Evolutionary conservation across 2,329 filamentous ascomycete genomes (phyloP), one percentile per base, ranked within the genome.

Genomic region (Aschersonia sp.): DNA sequence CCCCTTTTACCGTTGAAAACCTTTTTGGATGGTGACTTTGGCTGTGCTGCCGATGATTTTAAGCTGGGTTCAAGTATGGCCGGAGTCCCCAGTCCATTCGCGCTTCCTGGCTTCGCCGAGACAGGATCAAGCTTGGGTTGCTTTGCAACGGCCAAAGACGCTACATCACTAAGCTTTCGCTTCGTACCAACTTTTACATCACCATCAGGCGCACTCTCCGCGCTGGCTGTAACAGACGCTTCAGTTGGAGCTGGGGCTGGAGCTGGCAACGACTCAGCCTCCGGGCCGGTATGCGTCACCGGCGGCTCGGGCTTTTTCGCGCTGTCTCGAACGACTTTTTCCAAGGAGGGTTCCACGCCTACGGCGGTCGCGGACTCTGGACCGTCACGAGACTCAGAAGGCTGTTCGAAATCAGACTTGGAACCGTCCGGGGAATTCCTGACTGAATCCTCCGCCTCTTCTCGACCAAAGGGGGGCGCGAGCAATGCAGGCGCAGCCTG

Each of bases 41-140:
- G 12, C 12, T 33, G 10, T n/a, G 40, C 11, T 9, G 9, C 11
- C n/a, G 10, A 2, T 42, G 40, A 42, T 3, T 22, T 22, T 22
- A 22, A 22, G 22, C 22, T 22, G 4, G 22, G 22, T 22, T 22
- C 22, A 22, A 22, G 3, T 3, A 22, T 4, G 22, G 22, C 22
- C 22, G 22, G 22, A 4, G 2, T 4, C 22, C 22, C 22, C 22
- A 22, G 22, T 22, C 22, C 22, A 22, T 22, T 22, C 22, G 22
- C 22, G 22, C 22, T 22, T 22, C 22, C 22, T 22, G 22, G 22
- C 22, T 22, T 22, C 22, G 22, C 22, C 22, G 22, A 22, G 22
- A 22, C 22, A 22, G 22, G 22, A 42, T 65, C 62, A 6, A 64
- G 58, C 53, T 66, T 69, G 46, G 61, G 58, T 52, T 70, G 71